These are phyloP conservation scores for Fusarium buxicola DNA, from an alignment of 2,329 filamentous ascomycete species.

Conservation along the genomic window DNA sequence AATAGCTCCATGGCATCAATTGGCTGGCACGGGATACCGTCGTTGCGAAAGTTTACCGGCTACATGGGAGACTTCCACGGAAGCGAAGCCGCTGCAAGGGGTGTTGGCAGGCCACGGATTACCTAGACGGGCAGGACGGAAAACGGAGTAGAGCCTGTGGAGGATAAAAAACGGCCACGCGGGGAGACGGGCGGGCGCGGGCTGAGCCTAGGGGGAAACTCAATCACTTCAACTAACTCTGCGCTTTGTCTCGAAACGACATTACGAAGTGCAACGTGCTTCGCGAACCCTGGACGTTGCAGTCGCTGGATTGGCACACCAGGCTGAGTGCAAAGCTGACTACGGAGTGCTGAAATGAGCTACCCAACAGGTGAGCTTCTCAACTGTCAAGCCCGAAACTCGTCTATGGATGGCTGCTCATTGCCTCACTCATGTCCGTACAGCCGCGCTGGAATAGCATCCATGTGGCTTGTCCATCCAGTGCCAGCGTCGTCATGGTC, in stretches of 20 bases:
- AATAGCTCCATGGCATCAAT: slow-evolving; percentile 1
- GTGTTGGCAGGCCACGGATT: slow-evolving; percentile 26
- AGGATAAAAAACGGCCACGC: slow-evolving; percentile 11
- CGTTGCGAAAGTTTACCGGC: not conserved
- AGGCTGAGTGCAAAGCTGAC: slow-evolving; percentile 15
- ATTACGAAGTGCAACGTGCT: not conserved
- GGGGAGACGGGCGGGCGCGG: slow-evolving; percentile 28
- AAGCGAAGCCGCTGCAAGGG: too few species aligned
- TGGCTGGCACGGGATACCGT: not conserved
- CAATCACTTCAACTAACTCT: slow-evolving; percentile 14
- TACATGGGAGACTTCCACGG: not conserved
- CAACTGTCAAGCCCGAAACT: not conserved
- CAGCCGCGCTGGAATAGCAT: not conserved
- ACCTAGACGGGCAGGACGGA: slow-evolving; percentile 3
- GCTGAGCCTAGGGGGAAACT: slow-evolving; percentile 24
- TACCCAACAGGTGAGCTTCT: not conserved
- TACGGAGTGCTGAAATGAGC: not conserved
- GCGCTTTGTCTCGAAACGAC: not conserved
- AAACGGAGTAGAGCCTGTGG: too few species aligned
- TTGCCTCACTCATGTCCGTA: not conserved
- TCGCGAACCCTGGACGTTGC: slow-evolving; percentile 25
- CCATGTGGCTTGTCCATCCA: not conserved
- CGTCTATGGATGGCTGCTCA: not conserved
- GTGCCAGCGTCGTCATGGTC: not conserved
- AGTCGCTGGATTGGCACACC: slow-evolving; percentile 36